A percentile compares a stretch with the other conserved stretches of the same genome.
Conservation (phyloP, 2,329 filamentous ascomycete species). For the Periglandula ipomoeae region DNA sequence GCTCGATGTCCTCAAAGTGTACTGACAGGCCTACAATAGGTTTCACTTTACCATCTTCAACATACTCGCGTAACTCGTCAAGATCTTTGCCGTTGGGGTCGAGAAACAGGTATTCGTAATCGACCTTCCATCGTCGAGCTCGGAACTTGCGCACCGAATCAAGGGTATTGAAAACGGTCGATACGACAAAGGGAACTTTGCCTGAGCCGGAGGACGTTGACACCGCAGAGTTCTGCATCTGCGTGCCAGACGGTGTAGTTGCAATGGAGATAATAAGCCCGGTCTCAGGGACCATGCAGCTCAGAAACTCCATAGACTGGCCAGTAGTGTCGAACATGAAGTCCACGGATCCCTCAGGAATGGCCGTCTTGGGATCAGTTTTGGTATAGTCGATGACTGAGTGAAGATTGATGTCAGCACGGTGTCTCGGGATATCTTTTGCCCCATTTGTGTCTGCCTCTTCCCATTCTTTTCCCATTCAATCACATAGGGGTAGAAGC, state of each 20-base stretch:
- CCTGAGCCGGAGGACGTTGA: slow-evolving; percentile 18
- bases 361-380: slow-evolving; percentile 12
- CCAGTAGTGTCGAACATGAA: slow-evolving; percentile 34
- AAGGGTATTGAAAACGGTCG: slow-evolving; percentile 19
- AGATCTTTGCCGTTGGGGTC: slow-evolving; percentile 21
- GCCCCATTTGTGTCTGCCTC: too few species aligned
- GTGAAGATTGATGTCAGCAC: background rate
- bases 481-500: background rate
- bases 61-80: slow-evolving; percentile 8
- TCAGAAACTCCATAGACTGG: slow-evolving; percentile 23
- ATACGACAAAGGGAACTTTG: slow-evolving; percentile 15
- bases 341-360: slow-evolving; percentile 28
- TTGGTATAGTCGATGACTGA: slow-evolving; percentile 18
- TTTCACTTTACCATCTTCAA: slow-evolving; percentile 12
- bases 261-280: slow-evolving; percentile 27
- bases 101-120: slow-evolving; percentile 28
- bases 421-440: background rate
- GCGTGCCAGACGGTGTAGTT: slow-evolving; percentile 24
- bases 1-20: slow-evolving; percentile 24
- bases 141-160: slow-evolving; percentile 21
- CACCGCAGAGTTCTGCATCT: slow-evolving; percentile 22
- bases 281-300: slow-evolving; percentile 24
- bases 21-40: slow-evolving; percentile 13
- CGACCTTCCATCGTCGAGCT: slow-evolving; percentile 24
- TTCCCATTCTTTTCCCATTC: background rate